Conservation (phyloP, 805 yeast species). For the Sugiyamaella lignohabitans region DNA sequence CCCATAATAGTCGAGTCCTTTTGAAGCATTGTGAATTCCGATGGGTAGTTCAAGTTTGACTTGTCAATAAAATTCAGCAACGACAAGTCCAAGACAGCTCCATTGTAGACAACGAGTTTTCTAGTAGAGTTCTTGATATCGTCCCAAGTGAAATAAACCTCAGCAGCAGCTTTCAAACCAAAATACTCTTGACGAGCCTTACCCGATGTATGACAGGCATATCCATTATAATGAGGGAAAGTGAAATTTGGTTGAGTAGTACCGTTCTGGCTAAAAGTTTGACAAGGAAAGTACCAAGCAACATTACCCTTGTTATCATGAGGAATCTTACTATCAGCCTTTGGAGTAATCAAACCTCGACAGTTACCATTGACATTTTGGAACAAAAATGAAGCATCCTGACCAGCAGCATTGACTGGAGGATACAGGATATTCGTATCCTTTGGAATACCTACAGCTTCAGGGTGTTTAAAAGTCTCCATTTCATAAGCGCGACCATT, state of each 20-base stretch:
- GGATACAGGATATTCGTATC: conserved; percentile 75
- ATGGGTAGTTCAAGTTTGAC: conserved; percentile 67
- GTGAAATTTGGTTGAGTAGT: conserved; percentile 60
- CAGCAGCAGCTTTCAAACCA: conserved; percentile 53
- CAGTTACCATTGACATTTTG: conserved; percentile 79
- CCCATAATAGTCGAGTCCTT: conserved; percentile 55
- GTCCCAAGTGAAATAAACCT: conserved; percentile 86
- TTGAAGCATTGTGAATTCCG: conserved; percentile 57
- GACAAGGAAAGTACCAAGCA: conserved; percentile 98
- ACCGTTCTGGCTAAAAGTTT: conserved; percentile 62
- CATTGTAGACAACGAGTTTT: conserved; percentile 81
- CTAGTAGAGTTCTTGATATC: conserved; percentile 63
- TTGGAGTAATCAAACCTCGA: conserved; percentile 64
- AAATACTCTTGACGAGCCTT: conserved; percentile 66
- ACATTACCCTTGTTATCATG: conserved; percentile 44
- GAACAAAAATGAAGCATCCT: conserved; percentile 75
- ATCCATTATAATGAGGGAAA: conserved; percentile 60
- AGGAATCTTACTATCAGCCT: conserved; percentile 66
- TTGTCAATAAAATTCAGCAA: conserved; percentile 68
- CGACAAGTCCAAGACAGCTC: conserved; percentile 77
- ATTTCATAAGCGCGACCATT: conserved; percentile 78
- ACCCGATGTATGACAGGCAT: conserved; percentile 82
- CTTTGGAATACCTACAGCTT: conserved; percentile 62
- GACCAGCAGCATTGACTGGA: conserved; percentile 82
- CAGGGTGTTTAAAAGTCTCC: conserved; percentile 66